A percentile compares a stretch with the other conserved stretches of the same genome.
phyloP scores from a whole-genome alignment of 352 stramenopile genomes.

The Pythium chondricola region DNA sequence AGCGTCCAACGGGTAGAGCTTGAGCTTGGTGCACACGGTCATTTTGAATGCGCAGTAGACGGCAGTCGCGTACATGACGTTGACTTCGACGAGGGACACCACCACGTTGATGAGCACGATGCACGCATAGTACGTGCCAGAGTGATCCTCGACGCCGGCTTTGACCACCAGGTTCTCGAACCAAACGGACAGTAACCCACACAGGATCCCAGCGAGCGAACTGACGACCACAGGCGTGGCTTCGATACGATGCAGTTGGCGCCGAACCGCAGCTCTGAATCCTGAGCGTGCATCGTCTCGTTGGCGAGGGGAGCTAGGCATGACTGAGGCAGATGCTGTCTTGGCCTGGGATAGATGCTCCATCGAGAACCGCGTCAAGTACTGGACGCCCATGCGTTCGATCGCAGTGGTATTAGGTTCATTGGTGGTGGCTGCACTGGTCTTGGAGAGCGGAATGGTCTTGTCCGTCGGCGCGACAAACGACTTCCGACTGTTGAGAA shows the following conservation, averaged over 20 bases:
- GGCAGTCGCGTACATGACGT: slow-evolving; percentile 31
- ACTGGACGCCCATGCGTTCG: slow-evolving; percentile 33
- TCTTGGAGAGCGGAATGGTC: background rate
- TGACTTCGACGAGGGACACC: slow-evolving; percentile 44
- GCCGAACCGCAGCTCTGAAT: slow-evolving; percentile 22
- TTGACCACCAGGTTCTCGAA: slow-evolving; percentile 26
- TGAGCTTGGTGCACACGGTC: slow-evolving; percentile 35
- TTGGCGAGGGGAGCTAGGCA: background rate
- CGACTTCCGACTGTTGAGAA: background rate
- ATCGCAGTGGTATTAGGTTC: slow-evolving; percentile 17
- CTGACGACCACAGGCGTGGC: slow-evolving; percentile 18
- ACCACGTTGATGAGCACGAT: slow-evolving; percentile 35
- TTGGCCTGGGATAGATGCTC: slow-evolving; percentile 19
- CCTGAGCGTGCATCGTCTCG: slow-evolving; percentile 8
- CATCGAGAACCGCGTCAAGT: slow-evolving; percentile 35
- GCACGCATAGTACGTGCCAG: slow-evolving; percentile 22
- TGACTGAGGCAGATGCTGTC: slow-evolving; percentile 11
- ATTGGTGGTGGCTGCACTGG: background rate
- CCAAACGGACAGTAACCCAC: slow-evolving; percentile 31
- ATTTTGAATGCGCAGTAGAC: slow-evolving; percentile 35
- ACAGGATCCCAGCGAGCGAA: slow-evolving; percentile 23
- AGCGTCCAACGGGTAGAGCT: slow-evolving; percentile 35
- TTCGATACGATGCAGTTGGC: slow-evolving; percentile 28
- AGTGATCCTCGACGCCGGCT: slow-evolving; percentile 6
- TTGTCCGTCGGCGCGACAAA: background rate